These are phyloP conservation scores for Epichloe bromicola DNA, from an alignment of 2,329 filamentous ascomycete genomes.

Conservation along the genomic window DNA sequence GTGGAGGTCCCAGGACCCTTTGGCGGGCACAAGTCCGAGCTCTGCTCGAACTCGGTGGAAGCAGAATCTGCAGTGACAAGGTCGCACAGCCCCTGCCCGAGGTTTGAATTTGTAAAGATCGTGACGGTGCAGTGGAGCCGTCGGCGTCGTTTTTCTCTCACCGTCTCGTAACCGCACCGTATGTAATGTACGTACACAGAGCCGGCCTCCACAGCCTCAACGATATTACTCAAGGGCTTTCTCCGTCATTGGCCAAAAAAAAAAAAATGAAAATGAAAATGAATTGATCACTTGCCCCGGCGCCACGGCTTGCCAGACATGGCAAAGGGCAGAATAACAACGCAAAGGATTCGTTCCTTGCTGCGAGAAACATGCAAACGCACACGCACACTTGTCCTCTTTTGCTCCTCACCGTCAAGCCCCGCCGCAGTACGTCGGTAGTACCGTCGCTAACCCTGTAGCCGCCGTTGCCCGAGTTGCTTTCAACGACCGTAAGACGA, in stretches of 20 bases:
- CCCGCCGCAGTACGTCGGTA: neutral
- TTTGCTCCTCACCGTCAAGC: neutral
- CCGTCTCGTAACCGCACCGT: neutral
- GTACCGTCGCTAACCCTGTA: neutral
- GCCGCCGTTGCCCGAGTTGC: constrained; percentile 1
- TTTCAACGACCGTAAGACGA: neutral
- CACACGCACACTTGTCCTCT: neutral
- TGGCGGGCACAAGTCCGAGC: no score
- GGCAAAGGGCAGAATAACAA: neutral
- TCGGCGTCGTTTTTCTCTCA: neutral
- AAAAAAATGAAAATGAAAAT: no score
- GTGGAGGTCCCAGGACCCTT: no score
- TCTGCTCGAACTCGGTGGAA: neutral
- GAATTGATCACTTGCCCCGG: no score
- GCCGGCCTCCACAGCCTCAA: no score
- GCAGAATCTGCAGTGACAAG: neutral
- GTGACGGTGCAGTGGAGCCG: neutral
- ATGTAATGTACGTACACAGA: neutral
- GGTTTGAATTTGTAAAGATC: neutral
- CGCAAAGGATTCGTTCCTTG: no score
- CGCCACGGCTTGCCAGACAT: neutral
- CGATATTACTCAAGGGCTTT: no score
- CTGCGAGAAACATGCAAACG: neutral
- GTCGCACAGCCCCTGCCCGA: neutral
- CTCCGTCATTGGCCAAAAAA: no score